Conservation (phyloP, 1,284 basidiomycete genomes). For the Puccinia triticina region DNA sequence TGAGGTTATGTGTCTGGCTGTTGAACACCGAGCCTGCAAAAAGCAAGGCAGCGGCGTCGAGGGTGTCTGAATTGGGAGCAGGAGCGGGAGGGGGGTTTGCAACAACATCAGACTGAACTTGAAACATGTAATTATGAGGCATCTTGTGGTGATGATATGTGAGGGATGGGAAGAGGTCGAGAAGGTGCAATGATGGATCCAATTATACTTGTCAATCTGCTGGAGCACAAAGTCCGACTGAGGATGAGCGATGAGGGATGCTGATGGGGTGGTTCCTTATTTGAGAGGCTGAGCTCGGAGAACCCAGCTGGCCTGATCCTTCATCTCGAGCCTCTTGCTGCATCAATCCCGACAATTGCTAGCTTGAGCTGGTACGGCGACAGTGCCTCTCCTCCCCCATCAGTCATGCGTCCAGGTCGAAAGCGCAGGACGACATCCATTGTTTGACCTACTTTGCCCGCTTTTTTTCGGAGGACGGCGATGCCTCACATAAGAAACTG, state of each 20-base stretch:
- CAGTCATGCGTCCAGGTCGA: not conserved
- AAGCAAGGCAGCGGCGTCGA: no score
- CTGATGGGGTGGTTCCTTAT: conserved; percentile 1
- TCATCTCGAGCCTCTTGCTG: not conserved
- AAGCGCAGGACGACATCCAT: not conserved
- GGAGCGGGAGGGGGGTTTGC: no score
- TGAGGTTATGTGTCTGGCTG: no score
- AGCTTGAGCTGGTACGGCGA: no score
- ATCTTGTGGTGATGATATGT: not conserved
- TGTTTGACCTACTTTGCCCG: not conserved
- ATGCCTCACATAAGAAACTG: conserved; percentile 16
- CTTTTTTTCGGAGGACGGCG: not conserved
- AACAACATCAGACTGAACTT: no score
- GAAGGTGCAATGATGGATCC: not conserved
- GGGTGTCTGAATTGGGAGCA: no score
- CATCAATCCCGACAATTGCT: no score
- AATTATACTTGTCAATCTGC: not conserved
- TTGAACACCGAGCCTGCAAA: no score
- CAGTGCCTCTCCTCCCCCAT: not conserved
- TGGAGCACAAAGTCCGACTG: not conserved
- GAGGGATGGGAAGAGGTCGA: not conserved
- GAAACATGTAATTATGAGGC: no score
- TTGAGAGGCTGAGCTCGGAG: conserved; percentile 7
- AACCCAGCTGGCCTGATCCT: not conserved
- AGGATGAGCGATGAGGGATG: not conserved